Evolutionary conservation across 805 yeast genomes (phyloP).

Genomic region (Hanseniaspora taiwanica): DNA sequence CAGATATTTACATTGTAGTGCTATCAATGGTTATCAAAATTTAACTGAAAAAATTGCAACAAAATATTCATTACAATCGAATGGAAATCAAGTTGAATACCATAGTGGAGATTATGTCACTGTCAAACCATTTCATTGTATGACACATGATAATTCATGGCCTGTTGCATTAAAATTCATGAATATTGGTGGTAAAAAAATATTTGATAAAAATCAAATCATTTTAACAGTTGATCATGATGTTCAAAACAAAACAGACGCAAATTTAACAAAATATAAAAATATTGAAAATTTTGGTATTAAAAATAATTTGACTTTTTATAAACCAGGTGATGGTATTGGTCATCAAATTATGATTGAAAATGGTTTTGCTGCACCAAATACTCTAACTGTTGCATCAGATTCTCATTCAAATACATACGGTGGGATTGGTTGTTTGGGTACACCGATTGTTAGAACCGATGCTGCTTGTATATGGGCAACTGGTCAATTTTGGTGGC

Average conservation of each 20-base stretch:
- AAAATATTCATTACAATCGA: slow-evolving; percentile 56
- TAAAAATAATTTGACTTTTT: slow-evolving; percentile 87
- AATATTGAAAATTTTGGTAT: slow-evolving; percentile 85
- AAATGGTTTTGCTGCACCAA: slow-evolving; percentile 96
- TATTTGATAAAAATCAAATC: slow-evolving; percentile 77
- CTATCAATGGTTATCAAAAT: slow-evolving; percentile 40
- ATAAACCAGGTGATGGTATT: slow-evolving; percentile 98
- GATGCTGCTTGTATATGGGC: slow-evolving; percentile 99
- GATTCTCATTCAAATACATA: slow-evolving; percentile 97
- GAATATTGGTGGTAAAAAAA: slow-evolving; percentile 81
- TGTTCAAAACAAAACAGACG: slow-evolving; percentile 84
- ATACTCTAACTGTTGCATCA: slow-evolving; percentile 85
- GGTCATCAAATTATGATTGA: slow-evolving; percentile 99
- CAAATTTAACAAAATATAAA: slow-evolving; percentile 73
- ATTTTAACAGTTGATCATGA: slow-evolving; percentile 97
- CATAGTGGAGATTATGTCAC: slow-evolving; percentile 90
- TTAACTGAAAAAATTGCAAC: slow-evolving; percentile 94
- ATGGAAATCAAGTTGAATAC: slow-evolving; percentile 50
- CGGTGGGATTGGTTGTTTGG: slow-evolving; percentile 92
- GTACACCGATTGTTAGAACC: slow-evolving; percentile 96
- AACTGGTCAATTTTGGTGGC: slow-evolving; percentile 99
- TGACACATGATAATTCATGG: slow-evolving; percentile 99
- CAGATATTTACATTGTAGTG: neutral
- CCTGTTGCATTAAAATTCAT: slow-evolving; percentile 95
- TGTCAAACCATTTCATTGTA: slow-evolving; percentile 90